Evolutionary conservation across 2,329 filamentous ascomycete species (phyloP), one percentile per base, ranked within the genome.

Genomic region (Neoascochyta sp.): DNA sequence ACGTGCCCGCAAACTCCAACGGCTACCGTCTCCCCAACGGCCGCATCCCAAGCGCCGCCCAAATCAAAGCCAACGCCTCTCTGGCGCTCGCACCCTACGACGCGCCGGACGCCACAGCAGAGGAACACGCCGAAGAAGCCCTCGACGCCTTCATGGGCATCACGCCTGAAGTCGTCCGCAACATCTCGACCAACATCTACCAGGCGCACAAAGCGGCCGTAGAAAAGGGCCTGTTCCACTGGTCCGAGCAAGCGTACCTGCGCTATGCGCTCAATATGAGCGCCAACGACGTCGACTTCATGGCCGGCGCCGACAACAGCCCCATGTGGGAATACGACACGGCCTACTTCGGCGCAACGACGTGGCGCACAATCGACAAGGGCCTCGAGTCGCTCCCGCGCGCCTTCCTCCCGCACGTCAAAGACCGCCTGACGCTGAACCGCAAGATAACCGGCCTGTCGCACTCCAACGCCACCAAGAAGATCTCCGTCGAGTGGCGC

Each of bases 341-440:
- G 3, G 64, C 76, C 4, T 83, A 82, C 57, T 81, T 81, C 50
- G 48, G 55, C 1, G 77, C 78, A 0, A 73, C 73, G 0, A 66
- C 68, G 4, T 83, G 75, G 76, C 67, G 65, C n/a, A 83, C 80
- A 3, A 81, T 84, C 40, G 75, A 84, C 47, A 68, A 74, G 50
- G 75, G 75, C 2, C 54, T 79, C 0, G 75, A 72, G 37, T 72
- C 73, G 0, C 68, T 86, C 0, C 80, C 81, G 0, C 54, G 65
- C 0, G 74, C 81, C 0, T 83, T 86, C 59, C 67, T 69, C 8
- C 80, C 81, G 0, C 69, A 76, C 12, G 73, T 85, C 2, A 64
- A 72, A 32, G 70, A 76, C 20, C 67, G 71, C 22, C 74, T 76
- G 0, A 73, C 70, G 1, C 71, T 81, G 42, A 68, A 72, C 34